Evolutionary conservation across 805 yeast species (phyloP).

Genomic region (Lipomyces lipofer): DNA sequence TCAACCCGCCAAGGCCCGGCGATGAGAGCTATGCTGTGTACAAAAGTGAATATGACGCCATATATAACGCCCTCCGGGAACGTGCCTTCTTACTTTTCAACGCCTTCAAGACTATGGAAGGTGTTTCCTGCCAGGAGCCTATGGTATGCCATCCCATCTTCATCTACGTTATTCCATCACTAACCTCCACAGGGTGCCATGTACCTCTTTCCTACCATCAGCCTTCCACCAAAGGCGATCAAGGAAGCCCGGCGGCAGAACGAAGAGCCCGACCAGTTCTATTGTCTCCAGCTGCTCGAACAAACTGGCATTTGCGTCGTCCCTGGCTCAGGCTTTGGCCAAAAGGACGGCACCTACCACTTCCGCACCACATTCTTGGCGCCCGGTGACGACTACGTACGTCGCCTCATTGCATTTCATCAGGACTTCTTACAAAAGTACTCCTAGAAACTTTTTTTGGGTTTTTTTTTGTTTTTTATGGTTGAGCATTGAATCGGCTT

Average conservation of each 20-base stretch:
- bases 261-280: conserved; percentile 77
- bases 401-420: conserved; percentile 78
- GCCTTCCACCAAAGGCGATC: conserved; percentile 63
- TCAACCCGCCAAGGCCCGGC: conserved; percentile 81
- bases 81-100: conserved; percentile 67
- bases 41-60: conserved; percentile 58
- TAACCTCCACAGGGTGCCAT: conserved; percentile 73
- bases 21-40: conserved; percentile 72
- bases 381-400: conserved; percentile 90
- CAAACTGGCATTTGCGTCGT: conserved; percentile 94
- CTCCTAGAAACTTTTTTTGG: conserved; percentile 3
- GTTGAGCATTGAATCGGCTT: too few relatives aligned
- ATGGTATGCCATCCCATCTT: conserved; percentile 8
- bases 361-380: conserved; percentile 96
- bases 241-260: conserved; percentile 58
- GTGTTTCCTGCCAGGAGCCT: conserved; percentile 83
- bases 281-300: conserved; percentile 81
- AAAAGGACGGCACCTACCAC: conserved; percentile 83
- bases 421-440: conserved; percentile 60
- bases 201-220: conserved; percentile 87
- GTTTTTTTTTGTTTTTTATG: not conserved
- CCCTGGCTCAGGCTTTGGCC: conserved; percentile 98
- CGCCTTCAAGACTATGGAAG: conserved; percentile 76
- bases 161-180: not conserved
- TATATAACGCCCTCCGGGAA: conserved; percentile 59